Conservation (phyloP, 495 filamentous ascomycete genomes). For the Aspergillus olivimuriae region DNA sequence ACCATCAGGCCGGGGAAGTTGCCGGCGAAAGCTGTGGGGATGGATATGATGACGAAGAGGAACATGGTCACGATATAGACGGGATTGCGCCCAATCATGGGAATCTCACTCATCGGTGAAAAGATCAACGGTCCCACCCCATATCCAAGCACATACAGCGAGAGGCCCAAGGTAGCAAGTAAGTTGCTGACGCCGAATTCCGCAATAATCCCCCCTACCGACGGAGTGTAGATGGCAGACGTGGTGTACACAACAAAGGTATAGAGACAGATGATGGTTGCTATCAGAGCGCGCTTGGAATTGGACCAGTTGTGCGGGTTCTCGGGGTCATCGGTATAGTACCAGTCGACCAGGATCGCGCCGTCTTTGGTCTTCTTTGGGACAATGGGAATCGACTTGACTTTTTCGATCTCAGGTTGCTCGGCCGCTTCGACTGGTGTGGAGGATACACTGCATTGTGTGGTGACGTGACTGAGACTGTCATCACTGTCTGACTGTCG, state of each 20-base stretch:
- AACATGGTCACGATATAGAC: slow-evolving; percentile 43
- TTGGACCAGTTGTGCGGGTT: slow-evolving; percentile 39
- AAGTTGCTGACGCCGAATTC: slow-evolving; percentile 39
- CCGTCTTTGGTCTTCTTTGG: no score
- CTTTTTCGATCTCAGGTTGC: no score
- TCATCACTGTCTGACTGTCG: no score
- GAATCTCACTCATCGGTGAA: slow-evolving; percentile 44
- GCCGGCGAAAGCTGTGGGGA: slow-evolving; percentile 29
- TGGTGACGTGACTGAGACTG: no score
- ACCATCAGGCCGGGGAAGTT: slow-evolving; percentile 12
- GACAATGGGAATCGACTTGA: no score
- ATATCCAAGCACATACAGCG: slow-evolving; percentile 42
- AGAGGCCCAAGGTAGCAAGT: slow-evolving; percentile 41
- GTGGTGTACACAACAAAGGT: slow-evolving; percentile 22
- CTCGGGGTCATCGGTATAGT: slow-evolving; percentile 27
- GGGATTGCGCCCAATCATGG: slow-evolving; percentile 39
- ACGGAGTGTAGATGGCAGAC: slow-evolving; percentile 17
- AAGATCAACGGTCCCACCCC: slow-evolving; percentile 42
- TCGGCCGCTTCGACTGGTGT: no score
- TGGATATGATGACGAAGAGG: slow-evolving; percentile 40
- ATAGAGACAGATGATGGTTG: slow-evolving; percentile 21
- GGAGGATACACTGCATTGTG: no score
- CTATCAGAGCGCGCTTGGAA: slow-evolving; percentile 31
- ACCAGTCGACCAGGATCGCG: slow-evolving; percentile 28
- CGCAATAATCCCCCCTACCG: slow-evolving; percentile 19